phyloP scores from a whole-genome alignment of 2,329 filamentous ascomycete genomes.

The Alternaria alternata region DNA sequence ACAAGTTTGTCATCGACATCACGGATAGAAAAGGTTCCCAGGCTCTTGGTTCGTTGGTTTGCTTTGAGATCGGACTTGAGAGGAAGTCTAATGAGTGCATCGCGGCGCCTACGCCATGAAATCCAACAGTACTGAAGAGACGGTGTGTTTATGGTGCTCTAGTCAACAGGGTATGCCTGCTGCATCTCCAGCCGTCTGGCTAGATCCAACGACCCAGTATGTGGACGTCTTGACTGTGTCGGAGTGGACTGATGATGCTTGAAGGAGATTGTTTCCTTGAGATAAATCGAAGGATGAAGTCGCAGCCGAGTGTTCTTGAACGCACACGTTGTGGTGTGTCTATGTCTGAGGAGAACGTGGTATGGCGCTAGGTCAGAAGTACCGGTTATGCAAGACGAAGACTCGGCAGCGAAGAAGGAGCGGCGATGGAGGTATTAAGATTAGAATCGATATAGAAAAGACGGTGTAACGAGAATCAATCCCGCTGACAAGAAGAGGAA shows the following conservation, averaged over 20 bases:
- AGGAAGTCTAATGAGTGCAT: constrained; percentile 26
- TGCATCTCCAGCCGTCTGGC: not conserved
- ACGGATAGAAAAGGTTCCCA: constrained; percentile 4
- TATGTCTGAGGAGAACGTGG: constrained; percentile 2
- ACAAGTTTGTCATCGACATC: not conserved
- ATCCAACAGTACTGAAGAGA: not conserved
- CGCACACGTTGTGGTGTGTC: not conserved
- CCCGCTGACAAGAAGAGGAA: constrained; percentile 13
- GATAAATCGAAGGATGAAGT: not conserved
- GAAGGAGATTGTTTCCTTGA: not conserved
- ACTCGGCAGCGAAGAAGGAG: constrained; percentile 8
- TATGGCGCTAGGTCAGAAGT: constrained; percentile 9
- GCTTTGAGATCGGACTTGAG: constrained; percentile 17
- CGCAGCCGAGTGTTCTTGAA: not conserved
- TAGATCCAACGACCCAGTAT: constrained; percentile 5
- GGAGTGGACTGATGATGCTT: not conserved
- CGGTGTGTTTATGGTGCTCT: not conserved
- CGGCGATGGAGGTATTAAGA: constrained; percentile 13
- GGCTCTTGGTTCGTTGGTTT: constrained; percentile 15
- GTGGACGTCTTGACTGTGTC: not conserved
- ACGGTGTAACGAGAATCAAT: constrained; percentile 12
- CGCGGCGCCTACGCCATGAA: constrained; percentile 19
- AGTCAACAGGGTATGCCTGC: not conserved
- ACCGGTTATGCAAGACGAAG: constrained; percentile 6
- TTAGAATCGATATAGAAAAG: constrained; percentile 19